phyloP scores from a whole-genome alignment of 2,329 filamentous ascomycete species.

The Nakataea oryzae region DNA sequence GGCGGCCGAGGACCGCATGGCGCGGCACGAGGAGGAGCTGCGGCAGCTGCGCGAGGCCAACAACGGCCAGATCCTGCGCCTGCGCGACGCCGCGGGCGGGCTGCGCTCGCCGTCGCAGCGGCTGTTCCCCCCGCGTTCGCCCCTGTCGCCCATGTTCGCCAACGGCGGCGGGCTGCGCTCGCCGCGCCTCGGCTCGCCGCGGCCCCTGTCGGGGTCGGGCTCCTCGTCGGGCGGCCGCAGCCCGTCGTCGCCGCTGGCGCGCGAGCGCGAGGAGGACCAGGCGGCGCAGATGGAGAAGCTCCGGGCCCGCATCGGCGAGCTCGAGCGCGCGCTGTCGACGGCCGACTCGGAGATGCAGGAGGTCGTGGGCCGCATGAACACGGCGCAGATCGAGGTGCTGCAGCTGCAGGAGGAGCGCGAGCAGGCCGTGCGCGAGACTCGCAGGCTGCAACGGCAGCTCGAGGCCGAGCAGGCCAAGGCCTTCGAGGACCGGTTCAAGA shows the following conservation, averaged over 20 bases:
- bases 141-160: constrained; percentile 50
- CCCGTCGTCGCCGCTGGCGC: constrained; percentile 2
- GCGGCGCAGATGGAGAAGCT: constrained; percentile 66
- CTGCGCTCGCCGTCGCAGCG: constrained; percentile 16
- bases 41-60: constrained; percentile 65
- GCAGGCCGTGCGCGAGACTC: constrained; percentile 61
- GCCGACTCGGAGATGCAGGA: constrained; percentile 77
- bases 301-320: constrained; percentile 67
- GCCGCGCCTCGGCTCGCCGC: constrained; percentile 36
- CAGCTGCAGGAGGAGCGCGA: constrained; percentile 68
- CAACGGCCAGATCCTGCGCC: constrained; percentile 64
- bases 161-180: constrained; percentile 31
- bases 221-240: constrained; percentile 8
- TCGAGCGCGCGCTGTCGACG: constrained; percentile 69
- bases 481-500: constrained; percentile 29
- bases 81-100: constrained; percentile 38
- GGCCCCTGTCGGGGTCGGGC: constrained; percentile 4
- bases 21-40: constrained; percentile 80
- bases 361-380: constrained; percentile 73
- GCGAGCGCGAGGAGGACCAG: constrained; percentile 51
- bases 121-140: constrained; percentile 44
- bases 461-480: constrained; percentile 51
- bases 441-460: constrained; percentile 57
- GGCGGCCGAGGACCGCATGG: constrained; percentile 73
- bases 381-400: constrained; percentile 73